These are phyloP conservation scores for Pulicaria dysenterica DNA, from an alignment of 129 eudicot genomes.

Conservation along the genomic window DNA sequence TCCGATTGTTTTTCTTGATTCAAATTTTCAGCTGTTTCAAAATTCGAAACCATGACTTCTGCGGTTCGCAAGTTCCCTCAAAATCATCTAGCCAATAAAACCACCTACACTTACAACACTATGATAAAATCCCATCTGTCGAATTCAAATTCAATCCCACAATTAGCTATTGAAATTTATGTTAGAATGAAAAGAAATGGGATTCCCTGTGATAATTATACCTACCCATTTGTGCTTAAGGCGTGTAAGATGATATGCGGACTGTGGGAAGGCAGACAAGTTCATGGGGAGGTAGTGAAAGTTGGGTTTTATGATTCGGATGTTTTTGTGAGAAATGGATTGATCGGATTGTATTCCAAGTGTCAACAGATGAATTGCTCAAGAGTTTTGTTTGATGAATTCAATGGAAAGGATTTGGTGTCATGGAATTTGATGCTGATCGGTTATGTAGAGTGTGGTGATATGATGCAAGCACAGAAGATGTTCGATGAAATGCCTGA, in stretches of 20 bases:
- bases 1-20: neutral
- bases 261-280: constrained; percentile 47
- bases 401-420: constrained; percentile 42
- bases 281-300: constrained; percentile 45
- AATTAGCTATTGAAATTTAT: constrained; percentile 19
- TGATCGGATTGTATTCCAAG: constrained; percentile 50
- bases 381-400: constrained; percentile 40
- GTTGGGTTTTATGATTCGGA: constrained; percentile 42
- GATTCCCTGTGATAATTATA: constrained; percentile 39
- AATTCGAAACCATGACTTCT: constrained; percentile 29
- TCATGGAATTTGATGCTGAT: constrained; percentile 52
- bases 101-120: constrained; percentile 46
- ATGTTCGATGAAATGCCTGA: constrained; percentile 53
- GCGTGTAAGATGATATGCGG: constrained; percentile 43
- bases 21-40: neutral
- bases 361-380: constrained; percentile 35
- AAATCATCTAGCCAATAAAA: constrained; percentile 34
- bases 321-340: constrained; percentile 47
- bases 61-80: constrained; percentile 36
- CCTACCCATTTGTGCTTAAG: constrained; percentile 48
- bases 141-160: constrained; percentile 35
- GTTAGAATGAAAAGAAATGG: constrained; percentile 43
- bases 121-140: constrained; percentile 38
- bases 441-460: constrained; percentile 41
- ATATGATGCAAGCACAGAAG: constrained; percentile 43